A percentile compares a stretch with the other conserved stretches of the same genome.
phyloP scores from a whole-genome alignment of 31 red algal genomes.

The Endocladia muricata region DNA sequence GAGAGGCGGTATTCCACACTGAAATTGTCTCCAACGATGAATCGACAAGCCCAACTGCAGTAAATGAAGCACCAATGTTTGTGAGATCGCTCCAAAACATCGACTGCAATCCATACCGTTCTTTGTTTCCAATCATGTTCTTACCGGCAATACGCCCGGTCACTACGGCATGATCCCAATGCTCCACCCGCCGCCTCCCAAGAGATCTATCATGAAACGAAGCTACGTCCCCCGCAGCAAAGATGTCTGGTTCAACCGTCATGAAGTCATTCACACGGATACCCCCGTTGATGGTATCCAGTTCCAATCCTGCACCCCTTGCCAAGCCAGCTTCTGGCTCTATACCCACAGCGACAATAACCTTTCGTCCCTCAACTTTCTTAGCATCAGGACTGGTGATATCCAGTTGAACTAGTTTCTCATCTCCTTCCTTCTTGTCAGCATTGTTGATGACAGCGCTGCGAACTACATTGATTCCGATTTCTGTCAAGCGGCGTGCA shows the following conservation, averaged over 20 bases:
- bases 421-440: neutral
- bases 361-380: conserved; percentile 29
- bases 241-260: conserved; percentile 73
- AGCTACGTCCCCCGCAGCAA: conserved; percentile 73
- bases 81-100: conserved; percentile 90
- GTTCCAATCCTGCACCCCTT: conserved; percentile 58
- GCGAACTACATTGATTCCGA: conserved; percentile 50
- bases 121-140: conserved; percentile 54
- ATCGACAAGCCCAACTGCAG: conserved; percentile 73
- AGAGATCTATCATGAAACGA: conserved; percentile 71
- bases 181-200: conserved; percentile 75
- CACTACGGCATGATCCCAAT: conserved; percentile 88
- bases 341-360: conserved; percentile 75
- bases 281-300: conserved; percentile 50
- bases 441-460: conserved; percentile 58
- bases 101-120: conserved; percentile 61
- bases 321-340: conserved; percentile 52
- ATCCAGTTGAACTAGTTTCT: neutral
- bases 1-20: conserved; percentile 49
- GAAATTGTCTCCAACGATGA: conserved; percentile 51
- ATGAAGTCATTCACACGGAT: conserved; percentile 83
- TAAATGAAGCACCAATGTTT: conserved; percentile 55
- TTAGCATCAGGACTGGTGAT: conserved; percentile 27
- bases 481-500: conserved; percentile 11
- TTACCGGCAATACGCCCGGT: conserved; percentile 63